Evolutionary conservation across 208 protist species (phyloP).

Genomic region (Crithidia acanthocephali): DNA sequence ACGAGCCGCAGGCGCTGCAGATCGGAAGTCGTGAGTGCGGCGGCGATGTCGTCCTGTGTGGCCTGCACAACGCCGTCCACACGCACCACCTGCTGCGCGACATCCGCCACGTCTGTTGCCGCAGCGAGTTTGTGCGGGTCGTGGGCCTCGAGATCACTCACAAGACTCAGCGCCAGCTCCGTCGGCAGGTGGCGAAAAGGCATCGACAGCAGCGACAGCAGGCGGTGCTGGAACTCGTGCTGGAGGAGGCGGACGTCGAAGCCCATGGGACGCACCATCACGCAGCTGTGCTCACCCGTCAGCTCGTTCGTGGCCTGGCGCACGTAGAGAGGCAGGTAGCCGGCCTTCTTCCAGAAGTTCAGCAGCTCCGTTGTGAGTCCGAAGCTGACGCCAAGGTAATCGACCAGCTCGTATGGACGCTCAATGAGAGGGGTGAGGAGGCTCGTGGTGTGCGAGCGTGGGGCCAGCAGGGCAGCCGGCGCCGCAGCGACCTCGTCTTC

Average conservation of each 20-base stretch:
- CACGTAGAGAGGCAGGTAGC: conserved; percentile 93
- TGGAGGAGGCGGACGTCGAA: conserved; percentile 66
- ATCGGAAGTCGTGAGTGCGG: conserved; percentile 86
- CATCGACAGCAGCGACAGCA: conserved; percentile 92
- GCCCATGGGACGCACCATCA: conserved; percentile 96
- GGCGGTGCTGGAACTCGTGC: conserved; percentile 93
- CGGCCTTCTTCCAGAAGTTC: conserved; percentile 97
- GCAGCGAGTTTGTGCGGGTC: conserved; percentile 50
- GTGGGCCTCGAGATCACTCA: conserved; percentile 61
- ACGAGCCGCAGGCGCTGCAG: conserved; percentile 96
- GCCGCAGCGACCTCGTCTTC: conserved; percentile 21
- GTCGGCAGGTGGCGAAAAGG: conserved; percentile 91
- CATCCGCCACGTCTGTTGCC: conserved; percentile 43
- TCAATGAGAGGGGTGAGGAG: conserved; percentile 90
- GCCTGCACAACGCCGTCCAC: conserved; percentile 72
- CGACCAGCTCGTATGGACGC: conserved; percentile 90
- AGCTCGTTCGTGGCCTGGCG: conserved; percentile 96
- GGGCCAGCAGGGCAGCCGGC: conserved; percentile 24
- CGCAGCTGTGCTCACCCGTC: conserved; percentile 99
- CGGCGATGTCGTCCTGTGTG: conserved; percentile 46
- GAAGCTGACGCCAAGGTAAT: conserved; percentile 98
- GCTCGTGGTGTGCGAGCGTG: conserved; percentile 65
- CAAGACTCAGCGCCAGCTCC: conserved; percentile 88
- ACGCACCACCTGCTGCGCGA: conserved; percentile 38
- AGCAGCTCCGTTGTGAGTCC: conserved; percentile 96